Conservation (phyloP, 805 yeast species). For the Yarrowia sp. region DNA sequence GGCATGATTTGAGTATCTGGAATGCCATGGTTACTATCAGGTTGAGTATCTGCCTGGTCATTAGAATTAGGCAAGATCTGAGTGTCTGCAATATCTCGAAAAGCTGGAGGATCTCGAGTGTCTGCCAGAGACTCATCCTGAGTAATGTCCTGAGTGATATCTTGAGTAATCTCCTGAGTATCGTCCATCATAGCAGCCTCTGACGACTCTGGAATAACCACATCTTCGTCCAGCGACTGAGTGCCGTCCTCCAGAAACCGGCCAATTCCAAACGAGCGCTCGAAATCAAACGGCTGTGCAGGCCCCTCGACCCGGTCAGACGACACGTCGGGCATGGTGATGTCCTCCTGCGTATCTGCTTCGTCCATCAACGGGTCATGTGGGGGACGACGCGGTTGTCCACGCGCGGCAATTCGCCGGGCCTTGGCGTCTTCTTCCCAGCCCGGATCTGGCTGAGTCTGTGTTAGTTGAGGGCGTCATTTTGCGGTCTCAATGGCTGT, state of each 20-base stretch:
- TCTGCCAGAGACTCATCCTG: not conserved
- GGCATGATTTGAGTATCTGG: slow-evolving; percentile 4
- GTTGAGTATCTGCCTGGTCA: not conserved
- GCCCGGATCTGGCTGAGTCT: slow-evolving; percentile 22
- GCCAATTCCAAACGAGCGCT: not conserved
- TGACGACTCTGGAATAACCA: not conserved
- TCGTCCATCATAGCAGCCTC: not conserved
- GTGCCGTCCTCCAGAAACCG: not conserved
- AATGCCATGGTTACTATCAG: not conserved
- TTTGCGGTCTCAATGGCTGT: not conserved
- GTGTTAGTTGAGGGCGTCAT: not conserved
- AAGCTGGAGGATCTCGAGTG: not conserved
- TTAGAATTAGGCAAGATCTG: slow-evolving; percentile 2
- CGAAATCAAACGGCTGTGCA: slow-evolving; percentile 8
- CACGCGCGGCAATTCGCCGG: not conserved
- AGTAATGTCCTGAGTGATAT: not conserved
- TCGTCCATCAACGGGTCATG: not conserved
- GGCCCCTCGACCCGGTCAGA: slow-evolving; percentile 4
- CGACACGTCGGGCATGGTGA: not conserved
- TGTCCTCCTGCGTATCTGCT: slow-evolving; percentile 19
- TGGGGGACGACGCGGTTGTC: not conserved
- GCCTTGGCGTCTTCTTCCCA: slow-evolving; percentile 5
- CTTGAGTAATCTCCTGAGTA: slow-evolving; percentile 12
- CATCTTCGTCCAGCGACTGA: not conserved
- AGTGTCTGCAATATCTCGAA: not conserved